These are phyloP conservation scores for Pseudotsuga menziesii DNA, from an alignment of 75 land plant genomes.

Conservation along the genomic window DNA sequence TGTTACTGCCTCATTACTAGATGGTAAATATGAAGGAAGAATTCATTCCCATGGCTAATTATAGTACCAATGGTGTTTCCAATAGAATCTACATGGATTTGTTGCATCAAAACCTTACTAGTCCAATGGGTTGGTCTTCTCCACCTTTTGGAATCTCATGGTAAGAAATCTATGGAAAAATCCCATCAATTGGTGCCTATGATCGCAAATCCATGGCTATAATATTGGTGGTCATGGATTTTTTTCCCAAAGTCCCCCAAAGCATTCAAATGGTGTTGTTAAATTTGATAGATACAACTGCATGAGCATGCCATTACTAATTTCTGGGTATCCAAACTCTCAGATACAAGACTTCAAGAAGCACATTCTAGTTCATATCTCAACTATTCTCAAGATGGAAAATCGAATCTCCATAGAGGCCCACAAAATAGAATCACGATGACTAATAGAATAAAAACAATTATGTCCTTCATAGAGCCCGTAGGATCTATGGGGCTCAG, in stretches of 20 bases:
- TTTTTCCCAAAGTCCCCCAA: background rate
- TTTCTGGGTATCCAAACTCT: background rate
- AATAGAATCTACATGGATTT: background rate
- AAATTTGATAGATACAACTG: background rate
- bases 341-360: constrained; percentile 1
- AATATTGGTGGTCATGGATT: background rate
- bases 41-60: background rate
- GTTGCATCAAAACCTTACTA: background rate
- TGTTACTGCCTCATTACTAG: background rate
- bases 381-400: constrained; percentile 1
- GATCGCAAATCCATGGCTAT: background rate
- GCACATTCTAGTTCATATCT: background rate
- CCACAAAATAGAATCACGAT: constrained; percentile 1
- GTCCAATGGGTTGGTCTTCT: background rate
- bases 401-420: background rate
- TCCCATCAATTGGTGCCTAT: constrained; percentile 4
- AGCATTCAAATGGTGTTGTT: background rate
- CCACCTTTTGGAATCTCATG: constrained; percentile 1
- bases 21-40: constrained; percentile 3
- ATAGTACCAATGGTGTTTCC: background rate
- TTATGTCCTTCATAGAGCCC: no score
- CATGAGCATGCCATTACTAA: constrained; percentile 5
- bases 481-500: no score
- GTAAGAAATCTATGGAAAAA: background rate
- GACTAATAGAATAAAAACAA: background rate